These are phyloP conservation scores for Dichotomopilus funicola DNA, from an alignment of 2,329 filamentous ascomycete genomes.

Conservation along the genomic window DNA sequence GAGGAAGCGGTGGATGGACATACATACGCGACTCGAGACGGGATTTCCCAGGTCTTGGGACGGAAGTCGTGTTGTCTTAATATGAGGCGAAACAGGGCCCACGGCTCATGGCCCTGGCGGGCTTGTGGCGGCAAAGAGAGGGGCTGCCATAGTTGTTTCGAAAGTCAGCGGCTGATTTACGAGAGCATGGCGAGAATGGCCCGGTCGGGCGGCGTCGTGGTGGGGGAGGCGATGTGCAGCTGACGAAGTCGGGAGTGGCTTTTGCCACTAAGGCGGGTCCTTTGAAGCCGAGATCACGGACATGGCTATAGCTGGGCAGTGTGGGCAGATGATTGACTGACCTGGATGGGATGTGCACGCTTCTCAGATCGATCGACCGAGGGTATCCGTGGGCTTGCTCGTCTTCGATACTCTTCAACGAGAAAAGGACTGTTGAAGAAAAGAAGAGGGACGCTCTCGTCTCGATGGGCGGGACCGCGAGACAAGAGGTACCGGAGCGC, in stretches of 20 bases:
- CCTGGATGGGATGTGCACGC: slow-evolving; percentile 4
- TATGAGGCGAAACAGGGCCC: slow-evolving; percentile 17
- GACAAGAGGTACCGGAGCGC: not conserved
- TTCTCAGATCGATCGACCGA: not conserved
- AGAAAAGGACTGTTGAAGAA: no score
- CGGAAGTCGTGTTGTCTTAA: slow-evolving; percentile 9
- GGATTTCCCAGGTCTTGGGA: not conserved
- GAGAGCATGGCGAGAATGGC: slow-evolving; percentile 2
- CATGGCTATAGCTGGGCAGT: not conserved
- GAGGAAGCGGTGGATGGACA: slow-evolving; percentile 3
- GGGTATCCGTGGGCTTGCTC: no score
- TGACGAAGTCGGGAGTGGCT: slow-evolving; percentile 16
- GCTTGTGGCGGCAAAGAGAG: slow-evolving; percentile 22
- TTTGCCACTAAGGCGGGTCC: slow-evolving; percentile 16
- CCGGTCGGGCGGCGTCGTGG: slow-evolving; percentile 2
- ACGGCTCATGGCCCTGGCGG: slow-evolving; percentile 21
- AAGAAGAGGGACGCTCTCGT: no score
- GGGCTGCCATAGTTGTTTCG: slow-evolving; percentile 13
- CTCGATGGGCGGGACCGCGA: not conserved
- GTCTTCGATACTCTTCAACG: no score
- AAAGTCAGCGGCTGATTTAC: slow-evolving; percentile 12
- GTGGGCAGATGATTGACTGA: slow-evolving; percentile 8
- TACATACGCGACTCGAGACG: slow-evolving; percentile 15
- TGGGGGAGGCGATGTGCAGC: slow-evolving; percentile 14
- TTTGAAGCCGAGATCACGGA: slow-evolving; percentile 12